Conservation (phyloP, 108 stramenopile genomes). For the Asterionellopsis glacialis region DNA sequence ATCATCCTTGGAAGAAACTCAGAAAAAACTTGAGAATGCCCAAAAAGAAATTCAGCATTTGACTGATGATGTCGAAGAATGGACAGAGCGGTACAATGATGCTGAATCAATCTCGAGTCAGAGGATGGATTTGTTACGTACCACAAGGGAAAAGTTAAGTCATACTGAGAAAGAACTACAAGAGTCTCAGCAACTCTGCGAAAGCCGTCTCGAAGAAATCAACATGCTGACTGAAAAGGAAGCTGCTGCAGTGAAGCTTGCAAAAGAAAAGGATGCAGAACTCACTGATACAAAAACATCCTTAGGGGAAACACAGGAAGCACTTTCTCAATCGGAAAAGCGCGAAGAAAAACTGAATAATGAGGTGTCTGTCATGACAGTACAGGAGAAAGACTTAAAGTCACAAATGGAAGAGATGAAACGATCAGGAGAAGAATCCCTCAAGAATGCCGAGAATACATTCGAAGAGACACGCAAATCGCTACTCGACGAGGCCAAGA, state of each 20-base stretch:
- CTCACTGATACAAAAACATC: background rate
- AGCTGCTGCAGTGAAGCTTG: slow-evolving; percentile 6
- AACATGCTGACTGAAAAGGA: slow-evolving; percentile 4
- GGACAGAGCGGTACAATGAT: slow-evolving; percentile 21
- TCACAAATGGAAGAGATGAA: slow-evolving; percentile 7
- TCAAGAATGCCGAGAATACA: slow-evolving; percentile 16
- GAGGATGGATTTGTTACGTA: slow-evolving; percentile 23
- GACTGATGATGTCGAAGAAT: background rate
- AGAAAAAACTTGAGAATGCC: slow-evolving; percentile 16
- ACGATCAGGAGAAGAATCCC: slow-evolving; percentile 10
- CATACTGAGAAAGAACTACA: background rate
- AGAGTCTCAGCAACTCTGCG: background rate
- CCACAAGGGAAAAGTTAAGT: slow-evolving; percentile 10
- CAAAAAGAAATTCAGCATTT: background rate
- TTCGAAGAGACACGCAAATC: slow-evolving; percentile 30
- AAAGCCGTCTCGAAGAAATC: slow-evolving; percentile 1
- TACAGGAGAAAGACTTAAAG: slow-evolving; percentile 4
- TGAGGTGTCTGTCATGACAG: slow-evolving; percentile 19
- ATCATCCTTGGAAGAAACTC: slow-evolving; percentile 11
- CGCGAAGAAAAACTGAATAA: background rate
- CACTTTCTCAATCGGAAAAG: background rate
- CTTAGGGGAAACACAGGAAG: slow-evolving; percentile 7
- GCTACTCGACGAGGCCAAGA: slow-evolving; percentile 26
- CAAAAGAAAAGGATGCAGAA: background rate
- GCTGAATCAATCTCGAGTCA: slow-evolving; percentile 21